Base-by-base conservation (phyloP, 2,329 filamentous ascomycete species). In the Fusarium aywerte region DNA sequence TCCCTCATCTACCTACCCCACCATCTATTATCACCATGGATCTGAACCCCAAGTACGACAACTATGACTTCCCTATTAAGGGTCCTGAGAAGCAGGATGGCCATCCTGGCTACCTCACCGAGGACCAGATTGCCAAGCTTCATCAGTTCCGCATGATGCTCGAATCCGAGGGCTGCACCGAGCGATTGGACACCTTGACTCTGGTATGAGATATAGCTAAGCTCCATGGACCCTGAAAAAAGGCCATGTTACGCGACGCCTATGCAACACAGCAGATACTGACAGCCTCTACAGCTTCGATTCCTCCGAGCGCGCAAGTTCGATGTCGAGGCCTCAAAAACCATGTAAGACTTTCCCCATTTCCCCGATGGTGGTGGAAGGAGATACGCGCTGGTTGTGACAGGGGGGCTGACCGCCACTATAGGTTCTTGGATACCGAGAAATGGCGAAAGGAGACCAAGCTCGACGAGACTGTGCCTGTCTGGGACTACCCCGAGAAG, bases 241-340 rank as follows among this genome's bases (percentile, higher is more conserved):
- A 39, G 58, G 38, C 42, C 40, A 47, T 62, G 59, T 29, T 42
- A 56, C 61, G 40, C 50, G 54, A 56, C 45, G 31, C 31, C 40
- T 13, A 31, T 31, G 48, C 39, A 38, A 48, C 21, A 44, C 35
- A 51, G 27, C 23, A 23, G 35, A 42, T 50, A 56, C 50, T 72
- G 56, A 70, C 45, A 43, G 15, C 32, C 13, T 32, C 18, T 48
- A 35, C 53, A 93, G 89, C 84, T 97, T 77, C 90, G 94, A 77
- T 97, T 97, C 82, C 84, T 99, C 75, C 89, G 96, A 78, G 96
- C 96, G 57, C 89, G 96, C 77, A 98, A 98, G 85, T 99, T 97
- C 79, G 91, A 97, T 79, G 92, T 97, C 65, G 85, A 90, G 73
- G 82, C 88, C 29, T 80, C 93, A 70, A 96, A 97, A 87, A 82